Base-by-base conservation (phyloP, 176 grass and related monocot species). In the Aegilops sharonensis region DNA sequence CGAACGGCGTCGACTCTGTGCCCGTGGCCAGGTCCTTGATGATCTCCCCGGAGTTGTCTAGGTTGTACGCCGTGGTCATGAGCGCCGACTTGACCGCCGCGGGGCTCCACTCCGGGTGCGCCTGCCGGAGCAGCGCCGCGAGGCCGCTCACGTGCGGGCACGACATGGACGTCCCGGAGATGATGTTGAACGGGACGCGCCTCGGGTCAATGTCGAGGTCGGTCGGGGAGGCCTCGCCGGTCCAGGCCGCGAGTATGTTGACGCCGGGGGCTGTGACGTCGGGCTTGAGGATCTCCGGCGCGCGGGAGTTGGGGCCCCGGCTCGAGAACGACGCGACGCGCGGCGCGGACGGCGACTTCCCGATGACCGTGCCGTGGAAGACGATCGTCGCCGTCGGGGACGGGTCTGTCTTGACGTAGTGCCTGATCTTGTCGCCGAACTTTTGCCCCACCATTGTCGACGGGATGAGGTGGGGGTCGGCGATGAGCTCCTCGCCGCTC, bases 71-170 rank as follows among this genome's bases (percentile, higher is more conserved):
- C 8, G 95, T 94, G 6, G 95, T 97, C 95, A 97, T 97, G 6
- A 97, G 85, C 60, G 95, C 92, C 10, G 95, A 97, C 73, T 92
- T 94, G 61, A 97, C 85, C 75, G 88, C 92, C 11, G 95, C 85
- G 0, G 95, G 95, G 84, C 92, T 97, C 95, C 95, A 97, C 0
- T 86, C 86, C 4, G 95, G 92, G 13, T 90, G 81, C 18, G 90
- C 90, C 71, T 77, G 82, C 35, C 82, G 84, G 83, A 97, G 92
- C 72, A 97, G 75, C 56, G 90, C 95, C 0, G 92, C 95, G 62
- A 97, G 79, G 57, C 95, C 95, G 87, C 95, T 97, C 17, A 94
- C 95, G 47, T 94, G 95, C 32, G 95, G 95, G 84, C 95, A 97
- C 11, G 95, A 74, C 95, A 97, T 97, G 83, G 95, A 97, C 7